Conservation (phyloP, 176 grass and related monocot genomes). For the Puya raimondii region DNA sequence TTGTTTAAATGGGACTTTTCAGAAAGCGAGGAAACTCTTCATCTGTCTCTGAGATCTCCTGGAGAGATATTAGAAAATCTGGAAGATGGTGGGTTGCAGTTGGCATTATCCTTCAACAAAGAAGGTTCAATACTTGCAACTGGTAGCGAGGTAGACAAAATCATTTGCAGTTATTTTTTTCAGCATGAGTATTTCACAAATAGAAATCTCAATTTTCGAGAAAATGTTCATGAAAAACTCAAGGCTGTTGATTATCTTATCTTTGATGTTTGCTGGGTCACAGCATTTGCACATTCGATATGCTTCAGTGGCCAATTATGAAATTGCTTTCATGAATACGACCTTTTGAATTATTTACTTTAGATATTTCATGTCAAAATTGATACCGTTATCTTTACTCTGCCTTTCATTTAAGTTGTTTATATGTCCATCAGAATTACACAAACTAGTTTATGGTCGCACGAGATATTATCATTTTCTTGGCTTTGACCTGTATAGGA, state of each 20-base stretch:
- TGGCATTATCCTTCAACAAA: constrained; percentile 61
- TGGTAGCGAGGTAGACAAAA: constrained; percentile 61
- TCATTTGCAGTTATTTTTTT: background rate
- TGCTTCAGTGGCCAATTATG: too few relatives aligned
- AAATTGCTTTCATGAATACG: too few relatives aligned
- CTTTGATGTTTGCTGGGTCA: too few relatives aligned
- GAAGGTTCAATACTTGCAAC: constrained; percentile 75
- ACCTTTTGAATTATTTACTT: too few relatives aligned
- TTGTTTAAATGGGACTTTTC: constrained; percentile 55
- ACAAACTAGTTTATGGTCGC: background rate
- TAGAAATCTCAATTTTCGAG: background rate
- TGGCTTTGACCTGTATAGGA: constrained; percentile 35
- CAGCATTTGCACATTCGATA: too few relatives aligned
- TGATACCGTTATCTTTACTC: too few relatives aligned
- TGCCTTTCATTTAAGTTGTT: background rate
- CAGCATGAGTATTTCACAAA: background rate
- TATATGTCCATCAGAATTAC: background rate
- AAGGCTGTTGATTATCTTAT: background rate
- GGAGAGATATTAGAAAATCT: constrained; percentile 39
- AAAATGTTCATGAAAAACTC: background rate
- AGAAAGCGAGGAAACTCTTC: constrained; percentile 22
- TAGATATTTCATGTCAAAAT: too few relatives aligned
- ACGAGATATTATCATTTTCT: constrained; percentile 1
- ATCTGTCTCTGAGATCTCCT: constrained; percentile 39
- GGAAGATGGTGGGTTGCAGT: constrained; percentile 55